Percentiles rank a stretch among this genome's conserved stretches.
These are phyloP conservation scores for Torulaspora globosa DNA, from an alignment of 1,139 yeast genomes.

Conservation along the genomic window DNA sequence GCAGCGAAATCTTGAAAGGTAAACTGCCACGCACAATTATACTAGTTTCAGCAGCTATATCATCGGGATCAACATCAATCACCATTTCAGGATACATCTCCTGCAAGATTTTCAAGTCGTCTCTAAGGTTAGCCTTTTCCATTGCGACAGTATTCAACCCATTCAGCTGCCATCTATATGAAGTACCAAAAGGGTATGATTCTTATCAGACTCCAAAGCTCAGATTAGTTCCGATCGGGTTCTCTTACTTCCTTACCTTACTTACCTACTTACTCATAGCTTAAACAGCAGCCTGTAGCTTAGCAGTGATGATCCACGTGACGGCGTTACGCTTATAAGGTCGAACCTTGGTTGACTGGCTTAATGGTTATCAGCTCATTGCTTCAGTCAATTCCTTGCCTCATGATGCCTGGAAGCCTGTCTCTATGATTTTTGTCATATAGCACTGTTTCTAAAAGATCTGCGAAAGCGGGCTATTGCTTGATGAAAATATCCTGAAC, in stretches of 20 bases:
- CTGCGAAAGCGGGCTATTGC: neutral
- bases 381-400: too few species aligned
- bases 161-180: neutral
- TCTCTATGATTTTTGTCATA: neutral
- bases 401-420: neutral
- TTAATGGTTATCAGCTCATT: too few species aligned
- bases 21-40: conserved; percentile 18
- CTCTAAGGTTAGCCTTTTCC: conserved; percentile 21
- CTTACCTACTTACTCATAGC: too few species aligned
- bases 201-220: neutral
- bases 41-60: neutral
- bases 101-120: conserved; percentile 47
- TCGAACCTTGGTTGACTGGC: too few species aligned
- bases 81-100: conserved; percentile 50
- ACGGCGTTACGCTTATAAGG: too few species aligned
- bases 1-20: conserved; percentile 18
- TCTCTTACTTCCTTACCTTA: too few species aligned
- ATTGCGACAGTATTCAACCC: neutral
- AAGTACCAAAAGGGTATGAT: neutral
- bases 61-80: conserved; percentile 17
- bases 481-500: neutral
- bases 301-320: too few species aligned
- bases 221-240: neutral
- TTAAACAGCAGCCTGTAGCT: too few species aligned
- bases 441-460: too few species aligned